Evolutionary conservation across 176 grass and related monocot species (phyloP).

Genomic region (Lolium multiflorum): DNA sequence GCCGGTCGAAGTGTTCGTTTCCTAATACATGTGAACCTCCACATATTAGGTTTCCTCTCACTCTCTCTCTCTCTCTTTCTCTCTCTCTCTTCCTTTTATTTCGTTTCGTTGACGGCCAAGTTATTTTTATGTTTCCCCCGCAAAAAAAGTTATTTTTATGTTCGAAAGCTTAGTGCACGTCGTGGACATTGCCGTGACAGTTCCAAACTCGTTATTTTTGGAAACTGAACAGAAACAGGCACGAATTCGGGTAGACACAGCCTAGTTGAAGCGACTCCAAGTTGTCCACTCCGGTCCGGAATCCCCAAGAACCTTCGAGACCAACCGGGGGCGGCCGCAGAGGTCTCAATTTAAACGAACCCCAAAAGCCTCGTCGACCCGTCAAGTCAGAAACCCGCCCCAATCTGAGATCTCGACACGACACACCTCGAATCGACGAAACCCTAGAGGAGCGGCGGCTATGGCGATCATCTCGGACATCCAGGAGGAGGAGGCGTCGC

Average conservation of each 20-base stretch:
- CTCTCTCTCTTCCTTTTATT: too few relatives aligned
- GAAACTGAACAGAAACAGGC: not conserved
- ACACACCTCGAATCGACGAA: not conserved
- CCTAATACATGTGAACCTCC: too few relatives aligned
- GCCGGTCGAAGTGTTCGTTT: too few relatives aligned
- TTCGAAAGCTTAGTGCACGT: too few relatives aligned
- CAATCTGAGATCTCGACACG: conserved; percentile 31
- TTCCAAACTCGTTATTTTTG: not conserved
- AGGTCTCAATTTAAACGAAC: not conserved
- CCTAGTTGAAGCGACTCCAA: not conserved
- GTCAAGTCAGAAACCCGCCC: not conserved
- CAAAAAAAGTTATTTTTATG: too few relatives aligned
- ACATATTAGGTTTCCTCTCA: too few relatives aligned
- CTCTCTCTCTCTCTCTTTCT: too few relatives aligned
- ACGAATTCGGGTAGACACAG: not conserved
- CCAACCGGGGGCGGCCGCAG: not conserved
- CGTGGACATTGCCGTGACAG: not conserved
- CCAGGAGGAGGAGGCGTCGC: conserved; percentile 61
- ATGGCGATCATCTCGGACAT: conserved; percentile 96
- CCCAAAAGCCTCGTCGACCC: not conserved
- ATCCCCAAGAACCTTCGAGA: conserved; percentile 30
- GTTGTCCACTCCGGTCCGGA: not conserved
- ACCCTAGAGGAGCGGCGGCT: conserved; percentile 5
- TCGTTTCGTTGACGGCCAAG: too few relatives aligned
- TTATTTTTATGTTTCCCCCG: too few relatives aligned